phyloP scores from a whole-genome alignment of 225 moss, liverwort and hornwort genomes.

The Asterella californica region DNA sequence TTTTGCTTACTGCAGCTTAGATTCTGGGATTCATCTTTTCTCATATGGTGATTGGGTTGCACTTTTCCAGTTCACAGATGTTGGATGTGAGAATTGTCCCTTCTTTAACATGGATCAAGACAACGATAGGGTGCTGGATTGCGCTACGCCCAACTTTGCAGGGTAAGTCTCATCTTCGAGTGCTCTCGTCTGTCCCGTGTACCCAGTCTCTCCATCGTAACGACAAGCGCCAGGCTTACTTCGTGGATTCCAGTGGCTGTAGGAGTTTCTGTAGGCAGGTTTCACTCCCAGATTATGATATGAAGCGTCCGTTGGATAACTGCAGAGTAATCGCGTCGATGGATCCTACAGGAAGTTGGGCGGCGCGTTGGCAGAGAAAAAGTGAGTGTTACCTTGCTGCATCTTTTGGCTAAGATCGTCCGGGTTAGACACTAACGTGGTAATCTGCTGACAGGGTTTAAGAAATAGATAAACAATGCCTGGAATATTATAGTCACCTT shows the following conservation, averaged over 20 bases:
- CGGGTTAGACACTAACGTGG: not conserved
- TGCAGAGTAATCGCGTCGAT: slow-evolving; percentile 93
- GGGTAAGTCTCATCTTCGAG: slow-evolving; percentile 51
- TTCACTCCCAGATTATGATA: not conserved
- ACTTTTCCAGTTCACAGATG: slow-evolving; percentile 67
- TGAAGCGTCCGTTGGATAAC: not conserved
- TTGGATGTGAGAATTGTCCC: slow-evolving; percentile 89
- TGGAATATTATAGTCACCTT: not conserved
- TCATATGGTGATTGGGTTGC: not conserved
- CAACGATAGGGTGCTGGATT: too few relatives aligned
- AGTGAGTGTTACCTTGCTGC: slow-evolving; percentile 38
- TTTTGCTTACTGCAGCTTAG: not conserved
- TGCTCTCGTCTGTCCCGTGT: not conserved
- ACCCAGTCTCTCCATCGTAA: not conserved
- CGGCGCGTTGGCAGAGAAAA: slow-evolving; percentile 98
- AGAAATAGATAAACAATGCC: too few relatives aligned
- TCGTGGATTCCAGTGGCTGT: not conserved
- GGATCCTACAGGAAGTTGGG: slow-evolving; percentile 97
- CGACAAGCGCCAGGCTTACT: not conserved
- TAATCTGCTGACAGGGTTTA: not conserved
- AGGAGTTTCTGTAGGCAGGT: not conserved
- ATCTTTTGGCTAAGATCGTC: not conserved
- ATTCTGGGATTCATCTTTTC: not conserved
- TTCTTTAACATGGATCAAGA: slow-evolving; percentile 96
- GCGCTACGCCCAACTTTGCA: too few relatives aligned